Evolutionary conservation across 352 stramenopile genomes (phyloP).

Genomic region (Blastocystis hominis): DNA sequence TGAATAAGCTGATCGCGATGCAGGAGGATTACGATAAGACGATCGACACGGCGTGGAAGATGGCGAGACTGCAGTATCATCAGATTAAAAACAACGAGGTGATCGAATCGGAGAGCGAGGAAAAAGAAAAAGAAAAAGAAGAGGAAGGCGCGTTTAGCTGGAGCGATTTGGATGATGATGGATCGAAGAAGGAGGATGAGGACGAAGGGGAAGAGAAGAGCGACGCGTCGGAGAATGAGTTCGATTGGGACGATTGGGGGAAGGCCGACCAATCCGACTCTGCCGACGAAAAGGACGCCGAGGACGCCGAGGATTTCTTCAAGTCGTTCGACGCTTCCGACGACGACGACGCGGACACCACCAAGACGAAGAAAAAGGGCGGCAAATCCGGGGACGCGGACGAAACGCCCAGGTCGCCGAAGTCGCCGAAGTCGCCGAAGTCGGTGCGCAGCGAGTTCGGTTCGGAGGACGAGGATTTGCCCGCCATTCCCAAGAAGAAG

Average conservation of each 20-base stretch:
- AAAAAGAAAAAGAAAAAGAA: background rate
- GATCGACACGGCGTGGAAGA: background rate
- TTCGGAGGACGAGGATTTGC: background rate
- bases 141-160: conserved; percentile 16
- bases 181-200: background rate
- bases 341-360: background rate
- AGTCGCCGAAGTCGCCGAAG: background rate
- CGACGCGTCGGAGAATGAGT: background rate
- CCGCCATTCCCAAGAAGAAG: background rate
- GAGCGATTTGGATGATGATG: background rate
- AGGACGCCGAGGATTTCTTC: background rate
- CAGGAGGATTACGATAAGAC: conserved; percentile 34
- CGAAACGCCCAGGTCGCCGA: background rate
- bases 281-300: background rate
- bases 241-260: background rate
- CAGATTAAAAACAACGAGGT: background rate
- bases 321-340: too few species aligned
- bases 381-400: too few species aligned
- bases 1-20: conserved; percentile 31
- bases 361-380: background rate
- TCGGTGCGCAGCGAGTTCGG: background rate
- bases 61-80: background rate
- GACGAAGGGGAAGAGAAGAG: background rate
- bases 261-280: background rate
- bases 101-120: background rate